These are phyloP conservation scores for Cucumis sativus DNA, from an alignment of 306 rosid genomes.

Conservation along the genomic window Cucumber_9930_V3 NC_026659.2:13338501-13339000, in stretches of 20 bases:
- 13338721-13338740: slow-evolving; percentile 15
- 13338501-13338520: slow-evolving; percentile 28
- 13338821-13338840: not conserved
- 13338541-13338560: no score
- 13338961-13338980: not conserved
- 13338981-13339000: not conserved
- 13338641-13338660: not conserved
- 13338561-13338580: no score
- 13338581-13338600: no score
- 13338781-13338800: slow-evolving; percentile 2
- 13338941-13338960: not conserved
- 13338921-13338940: slow-evolving; percentile 4
- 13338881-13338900: not conserved
- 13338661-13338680: slow-evolving; percentile 10
- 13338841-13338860: slow-evolving; percentile 15
- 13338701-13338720: slow-evolving; percentile 17
- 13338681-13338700: not conserved
- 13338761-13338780: not conserved
- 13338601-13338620: no score
- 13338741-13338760: slow-evolving; percentile 1
- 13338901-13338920: no score
- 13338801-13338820: not conserved
- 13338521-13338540: not conserved
- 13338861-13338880: slow-evolving; percentile 10
- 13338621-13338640: not conserved